Conservation (phyloP, 2,329 filamentous ascomycete species). For the Alternaria ethzedia region DNA sequence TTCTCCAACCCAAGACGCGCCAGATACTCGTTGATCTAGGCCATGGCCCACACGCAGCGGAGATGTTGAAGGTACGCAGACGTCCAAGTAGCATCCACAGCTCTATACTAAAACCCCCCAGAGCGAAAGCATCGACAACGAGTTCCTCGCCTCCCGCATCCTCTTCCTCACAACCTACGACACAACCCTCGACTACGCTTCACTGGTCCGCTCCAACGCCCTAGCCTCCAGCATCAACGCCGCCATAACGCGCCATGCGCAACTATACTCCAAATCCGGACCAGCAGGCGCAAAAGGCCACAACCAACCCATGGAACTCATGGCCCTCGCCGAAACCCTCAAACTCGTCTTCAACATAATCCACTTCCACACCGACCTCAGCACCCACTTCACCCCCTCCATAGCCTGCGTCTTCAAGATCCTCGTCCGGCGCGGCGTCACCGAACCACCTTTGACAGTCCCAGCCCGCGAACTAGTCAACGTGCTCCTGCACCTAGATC, state of each 20-base stretch:
- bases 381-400: constrained; percentile 68
- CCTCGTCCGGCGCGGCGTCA: constrained; percentile 66
- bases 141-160: constrained; percentile 82
- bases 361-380: constrained; percentile 71
- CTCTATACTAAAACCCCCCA: constrained; percentile 23
- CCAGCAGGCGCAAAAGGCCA: constrained; percentile 32
- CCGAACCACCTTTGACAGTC: constrained; percentile 72
- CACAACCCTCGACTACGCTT: constrained; percentile 69
- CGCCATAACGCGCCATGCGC: constrained; percentile 74
- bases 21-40: constrained; percentile 76
- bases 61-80: constrained; percentile 65
- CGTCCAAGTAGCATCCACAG: rapidly evolving
- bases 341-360: constrained; percentile 91
- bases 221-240: constrained; percentile 72
- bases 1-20: constrained; percentile 71
- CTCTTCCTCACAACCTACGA: constrained; percentile 82
- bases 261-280: constrained; percentile 51
- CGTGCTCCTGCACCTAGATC: constrained; percentile 77
- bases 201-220: constrained; percentile 69
- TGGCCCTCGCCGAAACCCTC: constrained; percentile 82
- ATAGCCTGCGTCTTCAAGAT: constrained; percentile 75
- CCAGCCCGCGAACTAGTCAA: constrained; percentile 78
- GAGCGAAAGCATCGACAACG: constrained; percentile 78
- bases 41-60: constrained; percentile 70
- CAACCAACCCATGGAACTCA: constrained; percentile 69